Evolutionary conservation across 2,329 filamentous ascomycete species (phyloP).

Genomic region (Talaromyces sp.): DNA sequence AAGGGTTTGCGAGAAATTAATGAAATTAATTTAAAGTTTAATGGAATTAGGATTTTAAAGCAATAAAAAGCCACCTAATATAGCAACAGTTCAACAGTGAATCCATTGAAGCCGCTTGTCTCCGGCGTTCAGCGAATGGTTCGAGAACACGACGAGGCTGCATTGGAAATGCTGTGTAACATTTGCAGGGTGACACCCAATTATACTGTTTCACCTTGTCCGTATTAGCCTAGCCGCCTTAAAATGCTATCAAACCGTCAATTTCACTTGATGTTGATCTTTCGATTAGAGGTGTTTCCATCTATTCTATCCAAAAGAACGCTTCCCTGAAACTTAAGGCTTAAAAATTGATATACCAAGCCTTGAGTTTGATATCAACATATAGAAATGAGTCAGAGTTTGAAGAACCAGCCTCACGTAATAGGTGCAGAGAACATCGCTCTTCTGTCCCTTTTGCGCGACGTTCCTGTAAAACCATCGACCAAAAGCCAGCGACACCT

Average conservation of each 20-base stretch:
- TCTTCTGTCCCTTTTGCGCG: constrained; percentile 10
- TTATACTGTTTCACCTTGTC: background rate
- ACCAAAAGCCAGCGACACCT: constrained; percentile 5
- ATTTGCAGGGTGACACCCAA: background rate
- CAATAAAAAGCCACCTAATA: background rate
- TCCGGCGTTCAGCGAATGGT: background rate
- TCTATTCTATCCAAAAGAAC: background rate
- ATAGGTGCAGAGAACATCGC: constrained; percentile 10
- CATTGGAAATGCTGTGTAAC: background rate
- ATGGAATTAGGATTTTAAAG: background rate
- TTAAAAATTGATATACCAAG: background rate
- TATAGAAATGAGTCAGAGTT: background rate
- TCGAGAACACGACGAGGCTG: background rate
- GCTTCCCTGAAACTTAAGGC: background rate
- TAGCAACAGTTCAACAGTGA: no score
- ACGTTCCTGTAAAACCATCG: background rate
- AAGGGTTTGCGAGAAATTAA: background rate
- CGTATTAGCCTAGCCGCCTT: background rate
- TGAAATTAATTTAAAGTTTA: background rate
- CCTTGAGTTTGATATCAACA: background rate
- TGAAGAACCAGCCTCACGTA: background rate
- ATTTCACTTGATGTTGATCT: background rate
- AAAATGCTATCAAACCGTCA: background rate
- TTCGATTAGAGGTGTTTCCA: background rate
- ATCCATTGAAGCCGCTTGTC: no score